Base-by-base conservation (phyloP, 805 yeast genomes). In the Candida adriatica region DNA sequence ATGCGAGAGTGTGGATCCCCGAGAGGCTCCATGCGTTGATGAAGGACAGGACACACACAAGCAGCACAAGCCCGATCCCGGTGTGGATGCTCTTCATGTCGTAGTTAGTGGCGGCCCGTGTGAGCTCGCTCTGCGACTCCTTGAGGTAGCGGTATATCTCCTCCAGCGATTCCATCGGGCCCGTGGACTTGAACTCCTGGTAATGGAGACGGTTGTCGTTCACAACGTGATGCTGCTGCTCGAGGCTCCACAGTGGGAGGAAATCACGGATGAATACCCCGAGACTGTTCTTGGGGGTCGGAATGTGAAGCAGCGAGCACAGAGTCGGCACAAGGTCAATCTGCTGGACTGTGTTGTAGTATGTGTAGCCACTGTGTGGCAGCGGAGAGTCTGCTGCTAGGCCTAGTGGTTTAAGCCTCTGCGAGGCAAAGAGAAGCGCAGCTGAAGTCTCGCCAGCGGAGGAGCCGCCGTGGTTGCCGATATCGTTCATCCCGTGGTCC, bases 391-490 rank as follows among this genome's bases (percentile, higher is more conserved):
- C 33, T 0, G 33, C 16, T 24, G 17, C 36, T 35, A 27, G 10
- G 6, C 45, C 37, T 9, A 51, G 42, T 1, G 46, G 34, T 29
- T 59, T 42, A 34, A 87, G 69, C 43, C 69, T 68, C 7, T 79
- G 73, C 0, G 96, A 79, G 0, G 82, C 59, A 26, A 90, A 66
- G 1, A 76, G 59, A 48, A 92, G 47, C 0, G 81, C 96, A 1
- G 98, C 80, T 11, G 87, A 81, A 0, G 96, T 90, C 55, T 92
- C 99, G 2, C 96, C 95, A 0, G 68, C 53, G 4, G 96, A 82
- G 0, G 96, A 84, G 1, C 97, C 99, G 6, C 99, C 99, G 54
- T 92, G 97, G 44, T 88, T 90, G 2, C 96, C 96, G 4, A 81
- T 73, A 31, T 84, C 92, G 49, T 87, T 87, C 96, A 87, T 87